Evolutionary conservation across 192 early-diverging fungal genomes (phyloP).

Genomic region (Pilobolus umbonatus): DNA sequence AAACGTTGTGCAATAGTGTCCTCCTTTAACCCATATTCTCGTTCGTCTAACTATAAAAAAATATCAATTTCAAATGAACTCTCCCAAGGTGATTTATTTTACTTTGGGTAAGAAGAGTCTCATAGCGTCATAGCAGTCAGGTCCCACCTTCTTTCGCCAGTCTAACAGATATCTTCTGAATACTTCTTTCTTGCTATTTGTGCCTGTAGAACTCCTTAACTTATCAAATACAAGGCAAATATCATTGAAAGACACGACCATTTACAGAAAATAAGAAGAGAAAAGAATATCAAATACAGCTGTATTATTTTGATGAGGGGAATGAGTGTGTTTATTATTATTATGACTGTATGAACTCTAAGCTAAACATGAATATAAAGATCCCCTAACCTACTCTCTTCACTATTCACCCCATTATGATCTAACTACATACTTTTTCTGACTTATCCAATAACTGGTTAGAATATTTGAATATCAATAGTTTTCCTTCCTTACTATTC

Average conservation of each 20-base stretch:
- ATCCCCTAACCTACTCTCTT: too few species aligned
- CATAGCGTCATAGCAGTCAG: neutral
- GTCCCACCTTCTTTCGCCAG: neutral
- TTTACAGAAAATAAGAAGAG: neutral
- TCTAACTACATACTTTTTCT: too few species aligned
- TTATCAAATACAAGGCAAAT: neutral
- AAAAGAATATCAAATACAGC: neutral
- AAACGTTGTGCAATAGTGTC: slow-evolving; percentile 60
- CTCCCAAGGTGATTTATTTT: neutral
- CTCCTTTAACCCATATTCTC: slow-evolving; percentile 62
- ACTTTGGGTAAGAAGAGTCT: slow-evolving; percentile 8
- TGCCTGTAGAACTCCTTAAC: neutral
- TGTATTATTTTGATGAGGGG: too few species aligned
- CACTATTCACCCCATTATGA: too few species aligned
- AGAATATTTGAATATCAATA: slow-evolving; percentile 4
- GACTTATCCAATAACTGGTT: too few species aligned
- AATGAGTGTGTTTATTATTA: too few species aligned
- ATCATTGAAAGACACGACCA: neutral
- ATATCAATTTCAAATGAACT: neutral
- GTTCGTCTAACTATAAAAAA: neutral
- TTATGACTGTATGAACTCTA: too few species aligned
- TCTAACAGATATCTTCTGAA: neutral
- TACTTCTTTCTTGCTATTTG: neutral
- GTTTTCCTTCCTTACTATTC: neutral
- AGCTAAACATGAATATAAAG: too few species aligned